Evolutionary conservation across 2,329 filamentous ascomycete genomes (phyloP), one percentile per base, ranked within the genome.

Genomic region (Cordyceps militaris): DNA sequence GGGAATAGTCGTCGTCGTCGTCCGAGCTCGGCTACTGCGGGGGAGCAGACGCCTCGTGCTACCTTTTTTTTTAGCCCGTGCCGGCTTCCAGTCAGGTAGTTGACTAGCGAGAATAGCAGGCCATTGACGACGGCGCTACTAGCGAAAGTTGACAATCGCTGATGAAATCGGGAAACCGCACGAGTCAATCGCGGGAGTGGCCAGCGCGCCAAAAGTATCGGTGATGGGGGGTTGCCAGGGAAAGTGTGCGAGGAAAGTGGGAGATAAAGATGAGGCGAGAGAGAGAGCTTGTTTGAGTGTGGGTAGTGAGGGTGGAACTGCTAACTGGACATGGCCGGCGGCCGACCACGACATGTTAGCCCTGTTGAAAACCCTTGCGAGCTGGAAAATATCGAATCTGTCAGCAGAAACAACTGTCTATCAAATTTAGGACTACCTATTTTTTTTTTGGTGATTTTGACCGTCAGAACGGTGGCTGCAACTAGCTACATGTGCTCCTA

Each of bases 21-120:
- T 48, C 56, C 47, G 48, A 52, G 23, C 38, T 51, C 56, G 56
- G 56, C 56, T 36, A 38, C 47, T 38, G 56, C 56, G 56, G 56
- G 53, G 53, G 53, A 56, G 34, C 26, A 42, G 38, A 38, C 43
- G 43, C 42, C 42, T 44, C 23, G 43, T 48, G 51, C 19, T 48
- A 49, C 40, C 44, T 24, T 58, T 55, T 42, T 16, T 43, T 44
- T n/a, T 40, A 62, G 64, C 61, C 65, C 62, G 64, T 70, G 64
- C 76, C 70, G 76, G 76, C 77, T 76, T 80, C 24, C 10, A 6
- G 11, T 38, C 34, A 14, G 34, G 13, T 24, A 24, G 21, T 71
- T 68, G 70, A 67, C 76, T 82, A 83, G 70, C 76, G 75, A 72
- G 77, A 77, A 73, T 77, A 73, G 71, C 76, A 74, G 78, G 76